Evolutionary conservation across 1,284 basidiomycete genomes (phyloP).

Genomic region (Psilocybe mexicana): DNA sequence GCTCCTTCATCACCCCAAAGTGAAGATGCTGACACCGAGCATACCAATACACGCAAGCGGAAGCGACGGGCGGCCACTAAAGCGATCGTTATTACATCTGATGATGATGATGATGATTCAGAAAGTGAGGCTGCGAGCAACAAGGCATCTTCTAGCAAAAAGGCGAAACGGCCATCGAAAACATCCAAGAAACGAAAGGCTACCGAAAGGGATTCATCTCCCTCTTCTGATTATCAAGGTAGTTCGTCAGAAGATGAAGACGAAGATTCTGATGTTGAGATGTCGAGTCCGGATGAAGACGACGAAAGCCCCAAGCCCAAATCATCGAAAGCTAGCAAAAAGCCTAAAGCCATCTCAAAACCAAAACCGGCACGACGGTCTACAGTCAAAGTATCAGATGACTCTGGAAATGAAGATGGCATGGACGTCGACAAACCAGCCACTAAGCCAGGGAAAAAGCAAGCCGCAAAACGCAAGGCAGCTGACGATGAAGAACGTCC

Average conservation of each 20-base stretch:
- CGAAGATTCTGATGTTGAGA: slow-evolving; percentile 19
- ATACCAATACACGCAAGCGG: slow-evolving; percentile 34
- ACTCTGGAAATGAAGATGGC: slow-evolving; percentile 38
- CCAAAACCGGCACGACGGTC: slow-evolving; percentile 30
- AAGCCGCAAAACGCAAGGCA: slow-evolving; percentile 50
- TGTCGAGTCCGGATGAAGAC: slow-evolving; percentile 20
- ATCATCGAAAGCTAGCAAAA: slow-evolving; percentile 18
- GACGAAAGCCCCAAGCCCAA: slow-evolving; percentile 21
- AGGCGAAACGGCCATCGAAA: slow-evolving; percentile 6
- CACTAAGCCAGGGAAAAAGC: slow-evolving; percentile 38
- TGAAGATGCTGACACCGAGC: slow-evolving; percentile 38
- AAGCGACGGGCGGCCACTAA: slow-evolving; percentile 38
- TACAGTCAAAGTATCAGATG: slow-evolving; percentile 40
- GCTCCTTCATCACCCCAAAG: slow-evolving; percentile 21
- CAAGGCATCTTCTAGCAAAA: slow-evolving; percentile 13
- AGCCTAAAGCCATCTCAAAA: slow-evolving; percentile 32
- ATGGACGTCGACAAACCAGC: slow-evolving; percentile 60
- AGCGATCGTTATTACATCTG: slow-evolving; percentile 46
- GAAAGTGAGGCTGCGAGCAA: slow-evolving; percentile 14
- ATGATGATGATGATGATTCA: slow-evolving; percentile 36
- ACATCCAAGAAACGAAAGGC: slow-evolving; percentile 22
- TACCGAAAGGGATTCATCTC: slow-evolving; percentile 27
- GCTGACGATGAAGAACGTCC: slow-evolving; percentile 47
- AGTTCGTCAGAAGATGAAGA: slow-evolving; percentile 27
- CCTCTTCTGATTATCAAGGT: slow-evolving; percentile 46